These are phyloP conservation scores for Yamadazyma epiphylla DNA, from an alignment of 1,139 yeast genomes.

Conservation along the genomic window DNA sequence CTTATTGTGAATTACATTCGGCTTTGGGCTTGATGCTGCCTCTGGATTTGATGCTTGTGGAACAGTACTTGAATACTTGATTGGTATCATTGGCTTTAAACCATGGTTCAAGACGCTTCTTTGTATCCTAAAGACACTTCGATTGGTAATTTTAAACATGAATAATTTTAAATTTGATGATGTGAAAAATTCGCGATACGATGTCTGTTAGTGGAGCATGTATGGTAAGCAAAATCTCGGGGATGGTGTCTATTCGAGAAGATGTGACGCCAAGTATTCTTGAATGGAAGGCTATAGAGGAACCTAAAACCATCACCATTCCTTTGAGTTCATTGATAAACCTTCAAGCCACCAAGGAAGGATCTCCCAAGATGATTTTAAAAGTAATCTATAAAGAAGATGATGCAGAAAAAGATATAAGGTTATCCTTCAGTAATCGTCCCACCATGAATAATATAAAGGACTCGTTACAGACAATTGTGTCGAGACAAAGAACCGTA, in stretches of 20 bases:
- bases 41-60: background rate
- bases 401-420: slow-evolving; percentile 38
- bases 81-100: no score
- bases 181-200: no score
- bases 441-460: slow-evolving; percentile 75
- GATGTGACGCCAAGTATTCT: slow-evolving; percentile 62
- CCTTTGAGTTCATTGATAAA: slow-evolving; percentile 53
- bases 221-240: slow-evolving; percentile 60
- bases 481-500: slow-evolving; percentile 61
- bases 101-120: no score
- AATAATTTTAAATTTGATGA: no score
- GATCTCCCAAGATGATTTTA: slow-evolving; percentile 66
- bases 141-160: no score
- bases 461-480: slow-evolving; percentile 64
- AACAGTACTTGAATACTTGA: no score
- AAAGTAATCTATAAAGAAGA: slow-evolving; percentile 46
- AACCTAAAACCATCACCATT: slow-evolving; percentile 44
- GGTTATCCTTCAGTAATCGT: slow-evolving; percentile 65
- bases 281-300: slow-evolving; percentile 71
- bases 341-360: slow-evolving; percentile 72
- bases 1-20: slow-evolving; percentile 19
- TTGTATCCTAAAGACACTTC: no score
- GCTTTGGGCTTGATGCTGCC: background rate
- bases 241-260: slow-evolving; percentile 63
- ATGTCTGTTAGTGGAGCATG: slow-evolving; percentile 58